These are phyloP conservation scores for Nigrospora sphaerica DNA, from an alignment of 2,329 filamentous ascomycete genomes.

Conservation along the genomic window DNA sequence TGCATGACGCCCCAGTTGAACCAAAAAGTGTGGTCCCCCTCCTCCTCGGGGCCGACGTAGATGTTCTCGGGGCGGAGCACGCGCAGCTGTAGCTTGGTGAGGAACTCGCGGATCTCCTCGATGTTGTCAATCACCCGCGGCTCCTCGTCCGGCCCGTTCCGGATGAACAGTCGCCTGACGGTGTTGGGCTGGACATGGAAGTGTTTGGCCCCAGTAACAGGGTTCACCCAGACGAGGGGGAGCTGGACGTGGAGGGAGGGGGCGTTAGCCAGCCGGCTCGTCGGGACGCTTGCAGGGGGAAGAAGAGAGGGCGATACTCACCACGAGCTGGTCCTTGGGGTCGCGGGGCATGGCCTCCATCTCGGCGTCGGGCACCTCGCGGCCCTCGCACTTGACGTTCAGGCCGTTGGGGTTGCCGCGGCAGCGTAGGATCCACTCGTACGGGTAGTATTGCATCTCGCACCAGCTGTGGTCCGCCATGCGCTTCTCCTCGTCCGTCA, in stretches of 20 bases:
- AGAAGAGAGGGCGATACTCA: too few species aligned
- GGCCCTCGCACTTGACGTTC: slow-evolving; percentile 28
- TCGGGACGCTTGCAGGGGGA: too few species aligned
- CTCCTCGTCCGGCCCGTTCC: slow-evolving; percentile 22
- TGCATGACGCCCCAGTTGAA: slow-evolving; percentile 35
- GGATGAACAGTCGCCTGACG: slow-evolving; percentile 29
- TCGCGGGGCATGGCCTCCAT: too few species aligned
- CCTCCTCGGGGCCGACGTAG: slow-evolving; percentile 27
- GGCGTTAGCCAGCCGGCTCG: too few species aligned
- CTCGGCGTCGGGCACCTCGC: slow-evolving; percentile 14
- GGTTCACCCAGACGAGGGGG: slow-evolving; percentile 39
- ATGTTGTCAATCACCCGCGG: slow-evolving; percentile 29
- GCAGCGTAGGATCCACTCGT: slow-evolving; percentile 34
- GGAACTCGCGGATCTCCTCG: slow-evolving; percentile 24
- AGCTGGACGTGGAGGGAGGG: too few species aligned
- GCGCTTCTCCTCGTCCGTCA: slow-evolving; percentile 31
- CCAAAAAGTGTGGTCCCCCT: slow-evolving; percentile 37
- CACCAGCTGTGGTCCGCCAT: slow-evolving; percentile 36
- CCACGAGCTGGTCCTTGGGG: too few species aligned
- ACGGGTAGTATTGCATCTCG: slow-evolving; percentile 37
- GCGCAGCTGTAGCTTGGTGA: slow-evolving; percentile 29
- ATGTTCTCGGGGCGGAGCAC: slow-evolving; percentile 35
- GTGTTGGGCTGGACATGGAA: slow-evolving; percentile 35
- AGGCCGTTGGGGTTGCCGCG: slow-evolving; percentile 31
- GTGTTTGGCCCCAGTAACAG: slow-evolving; percentile 30